These are phyloP conservation scores for Tylopilus felleus DNA, from an alignment of 768 basidiomycete species.

Conservation along the genomic window DNA sequence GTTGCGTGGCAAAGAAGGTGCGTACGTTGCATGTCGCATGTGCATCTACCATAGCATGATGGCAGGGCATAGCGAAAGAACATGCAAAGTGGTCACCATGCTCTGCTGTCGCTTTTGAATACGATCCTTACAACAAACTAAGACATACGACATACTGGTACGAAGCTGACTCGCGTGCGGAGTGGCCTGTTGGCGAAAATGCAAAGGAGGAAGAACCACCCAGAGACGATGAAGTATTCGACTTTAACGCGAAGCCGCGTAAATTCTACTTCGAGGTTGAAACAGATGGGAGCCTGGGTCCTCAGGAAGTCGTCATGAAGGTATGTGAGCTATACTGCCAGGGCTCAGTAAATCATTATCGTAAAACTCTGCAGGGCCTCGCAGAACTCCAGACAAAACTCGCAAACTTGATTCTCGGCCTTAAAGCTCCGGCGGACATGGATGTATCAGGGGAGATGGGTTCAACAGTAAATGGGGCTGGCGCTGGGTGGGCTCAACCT, in stretches of 20 bases:
- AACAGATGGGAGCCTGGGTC: conserved; percentile 84
- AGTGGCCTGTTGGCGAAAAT: conserved; percentile 93
- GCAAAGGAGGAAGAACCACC: conserved; percentile 79
- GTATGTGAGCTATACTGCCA: conserved; percentile 34
- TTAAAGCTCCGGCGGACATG: conserved; percentile 61
- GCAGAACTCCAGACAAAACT: conserved; percentile 77
- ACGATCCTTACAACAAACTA: conserved; percentile 96
- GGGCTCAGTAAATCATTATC: neutral
- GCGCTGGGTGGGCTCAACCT: conserved; percentile 21
- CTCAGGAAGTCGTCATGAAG: conserved; percentile 88
- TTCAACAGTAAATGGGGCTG: conserved; percentile 22
- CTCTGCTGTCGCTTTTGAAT: conserved; percentile 93
- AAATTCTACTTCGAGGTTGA: conserved; percentile 96
- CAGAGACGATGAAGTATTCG: conserved; percentile 79
- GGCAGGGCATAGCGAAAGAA: conserved; percentile 95
- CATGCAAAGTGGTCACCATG: conserved; percentile 99
- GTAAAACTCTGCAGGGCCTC: conserved; percentile 52
- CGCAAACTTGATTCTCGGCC: conserved; percentile 71
- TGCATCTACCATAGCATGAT: neutral
- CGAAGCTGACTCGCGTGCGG: conserved; percentile 72
- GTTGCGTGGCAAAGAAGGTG: conserved; percentile 92
- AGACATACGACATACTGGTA: conserved; percentile 96
- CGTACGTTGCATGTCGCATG: conserved; percentile 10
- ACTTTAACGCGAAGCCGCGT: conserved; percentile 81
- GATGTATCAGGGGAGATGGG: conserved; percentile 46